Base-by-base conservation (phyloP, 768 basidiomycete genomes). In the Ramaria sp. region DNA sequence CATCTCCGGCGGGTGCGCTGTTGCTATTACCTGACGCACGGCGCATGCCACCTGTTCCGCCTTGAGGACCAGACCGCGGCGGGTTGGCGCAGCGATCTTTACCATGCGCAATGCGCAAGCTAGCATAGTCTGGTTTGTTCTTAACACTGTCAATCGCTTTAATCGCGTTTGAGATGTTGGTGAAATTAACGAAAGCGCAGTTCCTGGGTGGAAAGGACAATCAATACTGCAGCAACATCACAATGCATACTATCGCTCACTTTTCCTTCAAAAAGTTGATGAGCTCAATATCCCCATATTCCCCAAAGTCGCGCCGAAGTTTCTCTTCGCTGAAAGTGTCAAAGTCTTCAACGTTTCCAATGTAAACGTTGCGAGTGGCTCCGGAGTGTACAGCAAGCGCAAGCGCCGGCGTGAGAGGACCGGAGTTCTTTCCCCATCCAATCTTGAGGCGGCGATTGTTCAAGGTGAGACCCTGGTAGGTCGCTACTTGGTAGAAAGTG, bases 71-170 rank as follows among this genome's bases (percentile, higher is more conserved):
- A 4, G 85, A 84, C 48, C 89, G 79, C 9, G 90, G 92, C 32
- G 90, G 84, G 68, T 94, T 94, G 28, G 92, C 94, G 67, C 93
- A 97, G 34, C 93, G 80, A 64, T 96, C 93, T 66, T 96, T 97
- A 57, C 94, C 93, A 68, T 94, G 93, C 15, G 92, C 85, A 56
- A 99, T 88, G 38, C 91, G 85, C 60, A 97, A 71, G 66, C 83
- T 84, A 16, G 80, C 74, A 64, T 98, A 98, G 64, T 97, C 94
- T 1, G 89, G 80, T 65, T 91, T 88, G 64, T 76, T 80, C 78
- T 95, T 95, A 69, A 96, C 79, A 7, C 84, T 86, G 55, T 98
- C 95, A 63, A 98, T 94, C n/a, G 95, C 93, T 73, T 97, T 97
- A 75, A 93, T 92, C 12, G 93, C 92, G 64, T 94, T 94, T 49